Percentiles rank a stretch among this genome's conserved stretches.
Evolutionary conservation across 192 early-diverging fungal species (phyloP).

Genomic region (Rhizoclosmatium globosum): DNA sequence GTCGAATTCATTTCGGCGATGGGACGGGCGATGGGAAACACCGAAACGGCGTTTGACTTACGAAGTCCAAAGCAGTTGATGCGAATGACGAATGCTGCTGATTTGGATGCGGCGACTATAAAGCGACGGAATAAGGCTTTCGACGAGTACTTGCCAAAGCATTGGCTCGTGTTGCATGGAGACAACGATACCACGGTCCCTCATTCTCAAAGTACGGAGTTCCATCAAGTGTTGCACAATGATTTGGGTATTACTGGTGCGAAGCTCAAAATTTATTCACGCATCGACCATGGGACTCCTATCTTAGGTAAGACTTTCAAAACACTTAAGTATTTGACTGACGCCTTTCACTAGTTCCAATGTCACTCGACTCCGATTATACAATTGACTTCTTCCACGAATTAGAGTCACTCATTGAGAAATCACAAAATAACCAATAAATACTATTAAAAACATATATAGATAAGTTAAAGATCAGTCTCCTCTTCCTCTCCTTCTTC

Average conservation of each 20-base stretch:
- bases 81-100: no score
- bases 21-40: conserved; percentile 23
- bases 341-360: background rate
- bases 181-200: conserved; percentile 42
- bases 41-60: conserved; percentile 6
- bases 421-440: background rate
- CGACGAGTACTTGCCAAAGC: conserved; percentile 21
- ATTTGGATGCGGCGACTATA: background rate
- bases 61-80: conserved; percentile 18
- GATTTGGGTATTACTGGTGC: conserved; percentile 9
- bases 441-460: background rate
- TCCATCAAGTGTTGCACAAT: conserved; percentile 23
- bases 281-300: conserved; percentile 14
- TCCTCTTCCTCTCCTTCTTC: background rate
- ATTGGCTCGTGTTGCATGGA: conserved; percentile 43
- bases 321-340: background rate
- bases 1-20: conserved; percentile 55
- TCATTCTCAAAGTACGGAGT: conserved; percentile 17
- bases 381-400: background rate
- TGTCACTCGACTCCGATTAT: conserved; percentile 22
- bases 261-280: conserved; percentile 11
- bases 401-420: background rate
- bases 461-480: background rate
- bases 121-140: background rate
- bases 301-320: conserved; percentile 11